Evolutionary conservation across 768 basidiomycete species (phyloP), one percentile per base, ranked within the genome.

Genomic region (Hypholoma fasciculare): DNA sequence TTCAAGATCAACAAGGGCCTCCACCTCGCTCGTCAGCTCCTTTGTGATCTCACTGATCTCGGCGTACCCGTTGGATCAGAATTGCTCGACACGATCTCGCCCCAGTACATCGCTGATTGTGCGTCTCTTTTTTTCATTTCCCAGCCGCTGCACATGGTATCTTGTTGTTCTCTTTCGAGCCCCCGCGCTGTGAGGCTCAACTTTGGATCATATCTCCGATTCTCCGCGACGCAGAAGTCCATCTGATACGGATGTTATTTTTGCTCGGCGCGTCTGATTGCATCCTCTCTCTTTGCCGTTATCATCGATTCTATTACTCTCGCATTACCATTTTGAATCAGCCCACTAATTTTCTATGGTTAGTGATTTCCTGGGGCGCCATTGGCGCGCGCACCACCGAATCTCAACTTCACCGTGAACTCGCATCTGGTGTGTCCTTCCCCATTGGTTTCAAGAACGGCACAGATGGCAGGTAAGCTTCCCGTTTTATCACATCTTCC

Each of bases 401-500:
- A 73, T 93, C 91, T 3, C 96, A 98, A 74, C 86, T 99, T 7
- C 97, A 98, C 69, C 88, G 97, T 58, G 97, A 98, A 73, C 88
- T 98, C 46, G 95, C 94, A 4, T 94, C 91, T 3, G 96, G 96
- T 68, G 89, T 92, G 23, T 97, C 96, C 52, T 98, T 97, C 88
- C 96, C 97, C 19, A 94, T 98, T 62, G 93, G 94, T 8, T 99
- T 99, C 87, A 99, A 99, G 76, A 99, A 99, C 71, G 96, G 97
- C 54, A 99, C 97, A 3, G 96, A 98, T 72, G 97, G 97, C 54
- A 87, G 86, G 85, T 84, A 62, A 54, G 72, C 44, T 3, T 37
- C 14, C 30, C 19, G 46, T 48, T 20, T 54, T 50, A 36, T 26
- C 37, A 20, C n/a, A 37, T 52, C 43, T 20, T 16, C 49, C 44